phyloP scores from a whole-genome alignment of 192 early-diverging fungal genomes.

The Fimicolochytrium jonesii region DNA sequence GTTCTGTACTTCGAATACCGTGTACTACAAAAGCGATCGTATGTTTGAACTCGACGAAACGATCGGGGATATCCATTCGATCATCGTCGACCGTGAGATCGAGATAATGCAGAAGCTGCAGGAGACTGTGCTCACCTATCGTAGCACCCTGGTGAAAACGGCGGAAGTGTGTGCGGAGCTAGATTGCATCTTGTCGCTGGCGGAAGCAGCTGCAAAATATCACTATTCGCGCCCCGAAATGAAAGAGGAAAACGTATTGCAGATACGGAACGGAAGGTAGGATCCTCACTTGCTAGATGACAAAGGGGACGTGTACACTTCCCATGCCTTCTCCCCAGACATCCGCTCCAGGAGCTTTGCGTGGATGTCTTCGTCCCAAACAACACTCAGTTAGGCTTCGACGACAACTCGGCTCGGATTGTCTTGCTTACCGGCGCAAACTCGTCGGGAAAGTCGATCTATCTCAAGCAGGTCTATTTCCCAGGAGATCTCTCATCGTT shows the following conservation, averaged over 20 bases:
- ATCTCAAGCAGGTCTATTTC: slow-evolving; percentile 31
- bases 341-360: slow-evolving; percentile 59
- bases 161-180: slow-evolving; percentile 55
- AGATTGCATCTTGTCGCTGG: slow-evolving; percentile 65
- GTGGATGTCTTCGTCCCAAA: slow-evolving; percentile 70
- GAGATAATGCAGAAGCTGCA: slow-evolving; percentile 74
- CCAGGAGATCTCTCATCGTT: neutral
- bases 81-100: slow-evolving; percentile 78
- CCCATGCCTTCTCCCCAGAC: slow-evolving; percentile 40
- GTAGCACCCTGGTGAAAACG: slow-evolving; percentile 29
- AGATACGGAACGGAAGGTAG: slow-evolving; percentile 54
- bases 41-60: slow-evolving; percentile 63
- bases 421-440: slow-evolving; percentile 81
- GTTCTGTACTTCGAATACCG: slow-evolving; percentile 61
- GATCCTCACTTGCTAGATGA: slow-evolving; percentile 44
- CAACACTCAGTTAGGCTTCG: slow-evolving; percentile 47
- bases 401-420: slow-evolving; percentile 30
- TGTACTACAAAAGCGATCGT: slow-evolving; percentile 66
- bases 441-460: slow-evolving; percentile 65
- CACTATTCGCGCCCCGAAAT: slow-evolving; percentile 56
- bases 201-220: slow-evolving; percentile 51
- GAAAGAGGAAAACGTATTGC: slow-evolving; percentile 49
- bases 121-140: slow-evolving; percentile 46
- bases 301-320: slow-evolving; percentile 23
- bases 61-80: slow-evolving; percentile 79